These are phyloP conservation scores for Penicillium sp. DNA, from an alignment of 2,329 filamentous ascomycete genomes.

Conservation along the genomic window DNA sequence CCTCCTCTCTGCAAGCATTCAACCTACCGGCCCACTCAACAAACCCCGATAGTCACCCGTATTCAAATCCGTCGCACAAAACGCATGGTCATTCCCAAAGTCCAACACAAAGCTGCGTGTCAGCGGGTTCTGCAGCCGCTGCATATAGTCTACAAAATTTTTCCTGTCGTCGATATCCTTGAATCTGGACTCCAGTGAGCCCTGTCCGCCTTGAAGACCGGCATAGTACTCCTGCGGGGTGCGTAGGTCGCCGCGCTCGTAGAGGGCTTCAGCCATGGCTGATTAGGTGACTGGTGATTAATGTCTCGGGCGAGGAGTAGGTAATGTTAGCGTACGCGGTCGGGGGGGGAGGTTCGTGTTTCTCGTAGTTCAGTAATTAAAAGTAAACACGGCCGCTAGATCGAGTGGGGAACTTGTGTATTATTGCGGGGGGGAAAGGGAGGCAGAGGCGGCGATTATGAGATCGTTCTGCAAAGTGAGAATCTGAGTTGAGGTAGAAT, in stretches of 20 bases:
- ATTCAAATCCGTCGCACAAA: conserved; percentile 42
- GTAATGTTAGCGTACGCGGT: not conserved
- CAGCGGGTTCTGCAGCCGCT: conserved; percentile 29
- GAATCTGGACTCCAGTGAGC: conserved; percentile 31
- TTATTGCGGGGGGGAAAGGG: not conserved
- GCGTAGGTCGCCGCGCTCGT: conserved; percentile 13
- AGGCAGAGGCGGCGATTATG: not conserved
- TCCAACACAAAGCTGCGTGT: conserved; percentile 48
- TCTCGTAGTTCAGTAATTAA: not conserved
- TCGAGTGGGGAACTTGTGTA: not conserved
- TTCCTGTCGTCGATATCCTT: conserved; percentile 41
- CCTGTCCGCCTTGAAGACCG: conserved; percentile 23
- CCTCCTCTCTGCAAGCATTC: not conserved
- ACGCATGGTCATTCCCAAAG: conserved; percentile 47
- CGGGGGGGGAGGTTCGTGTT: not conserved
- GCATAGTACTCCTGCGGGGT: conserved; percentile 37
- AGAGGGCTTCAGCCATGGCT: conserved; percentile 15
- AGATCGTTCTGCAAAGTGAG: not conserved
- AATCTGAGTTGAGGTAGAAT: not conserved
- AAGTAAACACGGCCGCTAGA: not conserved
- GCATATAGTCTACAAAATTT: conserved; percentile 35
- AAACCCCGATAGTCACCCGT: conserved; percentile 38
- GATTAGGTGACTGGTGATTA: not conserved
- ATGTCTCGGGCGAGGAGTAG: not conserved
- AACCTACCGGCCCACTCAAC: conserved; percentile 36